Percentiles rank a stretch among this genome's conserved stretches.
Conservation (phyloP, 257 asterid genomes). For the Verbena officinalis region DNA sequence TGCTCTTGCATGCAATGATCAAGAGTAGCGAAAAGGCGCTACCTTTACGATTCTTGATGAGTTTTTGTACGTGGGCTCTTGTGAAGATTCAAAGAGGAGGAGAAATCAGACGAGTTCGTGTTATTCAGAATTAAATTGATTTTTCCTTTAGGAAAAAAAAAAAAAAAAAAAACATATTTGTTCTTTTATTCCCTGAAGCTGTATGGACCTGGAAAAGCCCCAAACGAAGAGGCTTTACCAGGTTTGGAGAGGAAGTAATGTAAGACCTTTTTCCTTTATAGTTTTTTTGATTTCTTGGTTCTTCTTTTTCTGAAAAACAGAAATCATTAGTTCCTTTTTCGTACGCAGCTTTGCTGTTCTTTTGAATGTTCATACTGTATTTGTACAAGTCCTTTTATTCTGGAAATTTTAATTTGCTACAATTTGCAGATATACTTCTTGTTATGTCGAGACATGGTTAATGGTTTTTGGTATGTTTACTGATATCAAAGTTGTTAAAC, state of each 20-base stretch:
- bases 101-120: slow-evolving; percentile 20
- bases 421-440: too few species aligned
- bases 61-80: slow-evolving; percentile 34
- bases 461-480: not conserved
- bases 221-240: slow-evolving; percentile 62
- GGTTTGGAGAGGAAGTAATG: slow-evolving; percentile 85
- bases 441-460: too few species aligned
- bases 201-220: slow-evolving; percentile 65
- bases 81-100: slow-evolving; percentile 22
- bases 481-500: slow-evolving; percentile 5
- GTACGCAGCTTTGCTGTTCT: slow-evolving; percentile 1
- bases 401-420: slow-evolving; percentile 5
- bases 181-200: slow-evolving; percentile 28
- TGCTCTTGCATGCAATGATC: slow-evolving; percentile 35
- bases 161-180: too few species aligned
- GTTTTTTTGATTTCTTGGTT: slow-evolving; percentile 7
- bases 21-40: slow-evolving; percentile 34
- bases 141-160: too few species aligned
- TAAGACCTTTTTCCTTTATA: slow-evolving; percentile 38
- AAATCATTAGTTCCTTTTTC: slow-evolving; percentile 27
- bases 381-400: not conserved
- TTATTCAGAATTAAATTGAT: slow-evolving; percentile 1
- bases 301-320: not conserved
- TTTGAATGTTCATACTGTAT: not conserved
- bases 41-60: slow-evolving; percentile 27